Evolutionary conservation across 2,329 filamentous ascomycete genomes (phyloP), one percentile per base, ranked within the genome.

Genomic region (Sporothrix inflata): DNA sequence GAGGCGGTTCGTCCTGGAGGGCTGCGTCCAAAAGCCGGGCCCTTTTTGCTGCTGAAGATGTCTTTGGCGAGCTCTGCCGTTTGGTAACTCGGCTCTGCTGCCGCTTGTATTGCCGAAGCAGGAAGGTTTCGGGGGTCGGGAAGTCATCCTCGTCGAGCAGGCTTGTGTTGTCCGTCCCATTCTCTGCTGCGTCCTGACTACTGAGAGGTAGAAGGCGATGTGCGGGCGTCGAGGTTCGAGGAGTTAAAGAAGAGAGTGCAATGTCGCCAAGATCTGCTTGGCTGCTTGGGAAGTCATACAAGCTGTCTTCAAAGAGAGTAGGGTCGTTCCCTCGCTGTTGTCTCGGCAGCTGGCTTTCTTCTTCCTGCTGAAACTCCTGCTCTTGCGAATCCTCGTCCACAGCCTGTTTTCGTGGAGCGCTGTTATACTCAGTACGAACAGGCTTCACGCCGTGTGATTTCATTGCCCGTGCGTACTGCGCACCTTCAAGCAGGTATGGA

Each of bases 401-500:
- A 38, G 49, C 76, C 66, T 49, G 69, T 21, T 63, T 75, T 70
- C 72, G 79, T 72, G 73, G 77, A 45, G 78, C 78, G 27, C 79
- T 77, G 12, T 53, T 70, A 21, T 77, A 73, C 8, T 81, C 78
- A 53, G 87, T 79, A 70, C 83, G 83, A 45, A 89, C 76, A 0
- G 88, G 88, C 69, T 83, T 84, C 38, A 89, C 78, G 30, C 88
- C 88, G 72, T 87, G 87, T 3, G 84, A 83, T 76, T 85, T 87
- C 75, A 89, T 84, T 24, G 83, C 79, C 3, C 80, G 85, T 71
- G 84, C 85, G 77, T 89, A 89, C 38, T 85, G 83, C 0, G 83
- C 86, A 76, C 84, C 86, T 74, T 90, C 88, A 4, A 89, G 79
- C 6, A 86, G 79, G 74, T 89, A 90, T 3, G 88, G 88, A 60